phyloP scores from a whole-genome alignment of 371 early-diverging fungal genomes.

The Mortierella sp. region DNA sequence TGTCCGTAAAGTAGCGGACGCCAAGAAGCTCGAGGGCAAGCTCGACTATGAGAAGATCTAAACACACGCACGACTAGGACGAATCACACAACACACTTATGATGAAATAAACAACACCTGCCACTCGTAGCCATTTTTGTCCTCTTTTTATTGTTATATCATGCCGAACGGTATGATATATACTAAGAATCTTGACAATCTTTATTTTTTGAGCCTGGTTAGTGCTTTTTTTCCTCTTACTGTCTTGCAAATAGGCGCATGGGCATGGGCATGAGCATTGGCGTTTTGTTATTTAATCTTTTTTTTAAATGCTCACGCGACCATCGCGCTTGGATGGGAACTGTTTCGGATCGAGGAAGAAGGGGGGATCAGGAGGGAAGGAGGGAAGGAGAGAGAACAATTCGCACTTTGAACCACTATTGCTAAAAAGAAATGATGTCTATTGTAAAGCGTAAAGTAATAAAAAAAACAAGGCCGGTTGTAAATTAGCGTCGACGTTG shows the following conservation, averaged over 20 bases:
- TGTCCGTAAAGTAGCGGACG: constrained; percentile 98
- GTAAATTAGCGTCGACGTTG: no score
- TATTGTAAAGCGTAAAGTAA: no score
- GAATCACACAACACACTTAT: background rate
- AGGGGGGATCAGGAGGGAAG: no score
- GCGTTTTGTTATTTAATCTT: background rate
- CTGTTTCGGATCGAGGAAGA: background rate
- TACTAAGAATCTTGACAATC: no score
- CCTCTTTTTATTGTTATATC: no score
- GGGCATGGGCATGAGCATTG: background rate
- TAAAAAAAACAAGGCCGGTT: no score
- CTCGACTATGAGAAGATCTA: constrained; percentile 95
- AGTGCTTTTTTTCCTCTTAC: background rate
- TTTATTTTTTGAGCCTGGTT: no score
- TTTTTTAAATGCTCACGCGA: background rate
- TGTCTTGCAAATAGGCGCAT: background rate
- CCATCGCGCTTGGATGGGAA: background rate
- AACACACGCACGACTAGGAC: background rate
- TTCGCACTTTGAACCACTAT: background rate
- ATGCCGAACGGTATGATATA: no score
- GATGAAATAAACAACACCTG: no score
- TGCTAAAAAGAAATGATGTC: background rate
- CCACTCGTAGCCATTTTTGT: no score
- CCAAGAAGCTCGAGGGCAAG: constrained; percentile 99
- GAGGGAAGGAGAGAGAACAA: background rate